Base-by-base conservation (phyloP, 73 alveolate species). In the Paramecium caudatum region DNA sequence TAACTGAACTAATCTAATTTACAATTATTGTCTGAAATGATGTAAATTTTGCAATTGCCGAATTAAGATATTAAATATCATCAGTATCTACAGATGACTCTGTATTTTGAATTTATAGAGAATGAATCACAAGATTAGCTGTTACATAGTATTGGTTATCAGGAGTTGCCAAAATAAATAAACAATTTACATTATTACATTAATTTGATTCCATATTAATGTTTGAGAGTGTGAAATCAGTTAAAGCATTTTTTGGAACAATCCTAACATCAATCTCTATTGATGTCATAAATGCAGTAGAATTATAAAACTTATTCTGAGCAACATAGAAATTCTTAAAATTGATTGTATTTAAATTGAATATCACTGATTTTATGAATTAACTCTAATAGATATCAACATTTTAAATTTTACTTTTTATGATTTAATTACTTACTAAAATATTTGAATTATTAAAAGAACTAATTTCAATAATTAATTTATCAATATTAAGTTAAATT, bases 161-260 rank as follows among this genome's bases (percentile, higher is more conserved):
- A 12, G 84, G 84, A 37, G 84, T 68, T 32, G 84, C 25, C 8
- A 68, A n/a, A 0, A 27, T 32, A 34, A 68, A n/a, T n/a, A 68
- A 68, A 30, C 84, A 68, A 8, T 68, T 68, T 5, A 68, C 34
- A 33, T 10, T 37, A 34, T 68, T 34, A 10, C 84, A 68, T 3
- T 37, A 30, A 34, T 32, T 32, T 9, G 9, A 12, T 32, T 34
- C 84, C 25, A 33, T 32, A 9, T 15, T 34, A 32, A 68, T 7
- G 15, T 68, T 68, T 16, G 7, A 13, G 8, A 68, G 17, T 23
- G 30, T n/a, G 37, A 34, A 68, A 1, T 15, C 36, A 25, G 25
- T 10, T 15, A 68, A 34, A 3, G 34, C 25, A 68, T 34, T 68
- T 34, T 68, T 68, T 34, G 47, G 50, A 10, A 68, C 33, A 34